Evolutionary conservation across 2,329 filamentous ascomycete genomes (phyloP), one percentile per base, ranked within the genome.

Genomic region (Cladophialophora immunda): DNA sequence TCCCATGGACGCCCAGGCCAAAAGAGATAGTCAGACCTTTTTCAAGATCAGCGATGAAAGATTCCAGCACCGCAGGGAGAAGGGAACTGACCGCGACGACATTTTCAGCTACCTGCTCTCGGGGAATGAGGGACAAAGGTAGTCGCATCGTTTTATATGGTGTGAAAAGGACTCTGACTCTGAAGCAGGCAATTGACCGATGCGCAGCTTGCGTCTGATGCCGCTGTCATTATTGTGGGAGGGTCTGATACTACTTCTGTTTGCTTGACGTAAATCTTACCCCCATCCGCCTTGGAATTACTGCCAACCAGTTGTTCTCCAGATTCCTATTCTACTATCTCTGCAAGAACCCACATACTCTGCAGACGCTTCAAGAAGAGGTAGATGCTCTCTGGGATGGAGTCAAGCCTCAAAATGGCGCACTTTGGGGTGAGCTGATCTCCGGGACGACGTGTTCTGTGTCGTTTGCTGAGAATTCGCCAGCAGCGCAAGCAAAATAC

Each of bases 401-500:
- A 4, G 15, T n/a, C 4, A n/a, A 5, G 15, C 4, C 45, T 50
- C 45, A 50, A 25, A 50, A 5, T 4, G 45, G 45, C 17, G 17
- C 45, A n/a, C 6, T 50, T 4, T 50, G 45, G 45, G 45, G 45
- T 50, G 15, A 4, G 45, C 9, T 32, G 5, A 32, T 32, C 4
- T 4, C 30, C 30, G 4, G 30, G 30, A 32, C 30, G 30, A 32
- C 9, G 9, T 9, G 30, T 32, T 32, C 30, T n/a, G n/a, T n/a
- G 9, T 5, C 30, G 9, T 32, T 32, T 9, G 30, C 30, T 32
- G 30, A 32, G 9, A 32, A 32, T 13, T 50, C 22, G 17, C 4
- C 15, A 50, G 45, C 45, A n/a, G n/a, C n/a, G n/a, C 45, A 50
- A 50, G 47, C 47, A 7, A 22, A 29, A 25, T 84, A 84, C 67